phyloP scores from a whole-genome alignment of 371 early-diverging fungal species.

The Mucor circinelloides region DNA sequence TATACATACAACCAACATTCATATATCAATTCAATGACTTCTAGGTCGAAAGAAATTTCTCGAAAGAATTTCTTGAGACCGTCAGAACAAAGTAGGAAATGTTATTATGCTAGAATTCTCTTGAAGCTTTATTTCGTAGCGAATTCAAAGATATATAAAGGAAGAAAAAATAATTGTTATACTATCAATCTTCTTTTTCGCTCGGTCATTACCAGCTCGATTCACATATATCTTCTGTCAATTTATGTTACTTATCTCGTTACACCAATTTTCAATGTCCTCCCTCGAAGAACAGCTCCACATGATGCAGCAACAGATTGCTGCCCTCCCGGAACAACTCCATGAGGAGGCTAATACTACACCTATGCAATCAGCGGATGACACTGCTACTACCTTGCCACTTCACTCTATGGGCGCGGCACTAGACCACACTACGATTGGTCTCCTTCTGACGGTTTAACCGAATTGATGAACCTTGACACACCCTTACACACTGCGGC shows the following conservation, averaged over 20 bases:
- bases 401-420: neutral
- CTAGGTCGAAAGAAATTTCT: no score
- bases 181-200: neutral
- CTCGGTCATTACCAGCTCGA: neutral
- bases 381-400: conserved; percentile 1
- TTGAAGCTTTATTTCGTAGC: no score
- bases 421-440: conserved; percentile 11
- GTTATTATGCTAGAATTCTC: no score
- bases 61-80: no score
- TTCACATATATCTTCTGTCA: no score
- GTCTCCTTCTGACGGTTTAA: conserved; percentile 1
- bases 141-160: no score
- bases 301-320: conserved; percentile 1
- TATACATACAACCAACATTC: no score
- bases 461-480: neutral
- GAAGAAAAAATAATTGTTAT: no score
- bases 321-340: neutral
- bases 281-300: conserved; percentile 1
- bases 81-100: no score
- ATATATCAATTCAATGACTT: no score
- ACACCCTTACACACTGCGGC: neutral
- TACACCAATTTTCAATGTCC: neutral
- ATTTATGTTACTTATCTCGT: no score
- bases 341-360: neutral
- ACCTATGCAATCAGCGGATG: no score